phyloP scores from a whole-genome alignment of 257 asterid genomes.

The Solanum lycopersicoides region DNA sequence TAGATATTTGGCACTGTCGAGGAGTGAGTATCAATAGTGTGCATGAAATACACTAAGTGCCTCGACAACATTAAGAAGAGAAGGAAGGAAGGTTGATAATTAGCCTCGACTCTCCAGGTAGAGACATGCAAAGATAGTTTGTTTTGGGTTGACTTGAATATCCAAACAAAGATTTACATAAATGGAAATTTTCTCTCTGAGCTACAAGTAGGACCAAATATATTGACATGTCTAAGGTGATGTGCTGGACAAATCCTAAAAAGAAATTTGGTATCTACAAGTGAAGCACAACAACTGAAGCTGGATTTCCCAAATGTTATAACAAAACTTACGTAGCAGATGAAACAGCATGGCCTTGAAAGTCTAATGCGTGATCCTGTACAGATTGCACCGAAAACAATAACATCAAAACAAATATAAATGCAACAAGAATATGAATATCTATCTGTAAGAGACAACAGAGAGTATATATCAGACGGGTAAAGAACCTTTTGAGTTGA shows the following conservation, averaged over 20 bases:
- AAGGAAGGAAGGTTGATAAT: neutral
- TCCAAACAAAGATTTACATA: neutral
- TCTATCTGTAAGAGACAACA: neutral
- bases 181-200: neutral
- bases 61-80: neutral
- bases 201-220: neutral
- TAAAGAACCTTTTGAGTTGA: constrained; percentile 8
- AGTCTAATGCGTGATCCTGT: constrained; percentile 15
- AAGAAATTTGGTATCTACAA: neutral
- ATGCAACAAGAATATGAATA: neutral
- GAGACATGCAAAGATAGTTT: neutral
- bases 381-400: neutral
- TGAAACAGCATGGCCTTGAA: neutral
- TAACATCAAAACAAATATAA: neutral
- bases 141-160: neutral
- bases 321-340: constrained; percentile 27
- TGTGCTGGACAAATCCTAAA: neutral
- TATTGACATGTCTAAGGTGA: neutral
- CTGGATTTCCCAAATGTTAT: neutral
- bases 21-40: neutral
- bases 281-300: neutral
- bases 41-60: neutral
- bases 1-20: neutral
- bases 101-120: neutral
- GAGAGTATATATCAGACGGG: neutral